Evolutionary conservation across 805 yeast genomes (phyloP), one percentile per base, ranked within the genome.

Genomic region (Candida succiphila): DNA sequence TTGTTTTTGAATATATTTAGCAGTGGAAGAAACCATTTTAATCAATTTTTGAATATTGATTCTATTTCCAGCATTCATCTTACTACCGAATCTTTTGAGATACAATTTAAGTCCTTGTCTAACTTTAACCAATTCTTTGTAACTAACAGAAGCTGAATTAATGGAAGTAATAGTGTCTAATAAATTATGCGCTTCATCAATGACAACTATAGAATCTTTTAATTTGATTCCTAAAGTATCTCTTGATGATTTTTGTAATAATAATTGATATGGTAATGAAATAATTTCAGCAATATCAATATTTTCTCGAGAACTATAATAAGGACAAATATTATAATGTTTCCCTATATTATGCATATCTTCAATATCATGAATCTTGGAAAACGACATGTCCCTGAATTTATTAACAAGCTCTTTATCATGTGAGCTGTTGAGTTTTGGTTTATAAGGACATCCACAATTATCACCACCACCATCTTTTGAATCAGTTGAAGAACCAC

Each of bases 101-200:
- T 88, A 88, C 0, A 46, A 40, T 28, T 67, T 61, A 26, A 88
- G 46, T 0, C 81, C 76, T 2, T 43, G 43, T 15, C 65, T 54
- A 4, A 80, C 67, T 0, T 38, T 29, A 2, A 43, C 27, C 8
- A 85, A 58, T 22, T 81, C 85, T 0, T 43, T 32, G 1, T 62
- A 44, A 0, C 80, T 59, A 1, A 88, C 59, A 4, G 68, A 54
- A 2, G 75, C 66, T 0, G 95, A 84, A 46, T 80, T 69, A 40
- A 89, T 59, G 2, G 80, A 58, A 2, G 78, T 70, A 3, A 88
- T 72, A 0, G 88, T 76, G 43, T 87, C 96, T 20, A 86, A 50
- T 28, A 88, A 58, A 50, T 88, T 88, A 50, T 88, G 97, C 0
- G 96, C 96, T 51, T 88, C 97, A 52, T 88, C 97, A 19, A 88